A percentile compares a stretch with the other conserved stretches of the same genome.
These are phyloP conservation scores for Panellus pusillus DNA, from an alignment of 768 basidiomycete species.

Conservation along the genomic window DNA sequence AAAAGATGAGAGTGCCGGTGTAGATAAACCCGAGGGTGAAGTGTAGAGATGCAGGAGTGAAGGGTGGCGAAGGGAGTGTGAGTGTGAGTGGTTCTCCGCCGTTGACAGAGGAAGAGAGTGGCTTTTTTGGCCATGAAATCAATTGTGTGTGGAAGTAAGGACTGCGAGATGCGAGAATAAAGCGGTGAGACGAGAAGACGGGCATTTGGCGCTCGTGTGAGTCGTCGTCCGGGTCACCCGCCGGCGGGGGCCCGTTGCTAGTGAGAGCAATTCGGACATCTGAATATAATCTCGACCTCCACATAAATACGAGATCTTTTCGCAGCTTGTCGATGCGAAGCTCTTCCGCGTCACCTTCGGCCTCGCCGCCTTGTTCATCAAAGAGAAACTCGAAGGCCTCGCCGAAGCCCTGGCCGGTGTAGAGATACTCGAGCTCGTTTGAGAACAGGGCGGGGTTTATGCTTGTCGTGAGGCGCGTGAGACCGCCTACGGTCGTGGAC, in stretches of 20 bases:
- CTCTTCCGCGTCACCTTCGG: slow-evolving; percentile 39
- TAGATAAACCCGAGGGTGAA: slow-evolving; percentile 95
- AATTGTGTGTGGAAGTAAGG: slow-evolving; percentile 85
- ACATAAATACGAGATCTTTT: slow-evolving; percentile 95
- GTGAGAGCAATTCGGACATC: slow-evolving; percentile 84
- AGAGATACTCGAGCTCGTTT: slow-evolving; percentile 91
- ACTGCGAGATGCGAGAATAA: slow-evolving; percentile 86
- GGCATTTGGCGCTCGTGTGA: slow-evolving; percentile 53
- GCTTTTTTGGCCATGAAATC: slow-evolving; percentile 55
- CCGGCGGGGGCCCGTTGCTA: slow-evolving; percentile 57
- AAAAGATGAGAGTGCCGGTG: slow-evolving; percentile 91
- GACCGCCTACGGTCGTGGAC: slow-evolving; percentile 39
- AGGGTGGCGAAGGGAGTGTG: slow-evolving; percentile 85
- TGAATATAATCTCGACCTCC: slow-evolving; percentile 91
- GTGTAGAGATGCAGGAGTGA: slow-evolving; percentile 91
- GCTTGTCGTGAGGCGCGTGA: slow-evolving; percentile 64
- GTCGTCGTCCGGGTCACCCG: slow-evolving; percentile 47
- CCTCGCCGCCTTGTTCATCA: slow-evolving; percentile 58
- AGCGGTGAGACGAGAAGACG: slow-evolving; percentile 88
- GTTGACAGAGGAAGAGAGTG: slow-evolving; percentile 11
- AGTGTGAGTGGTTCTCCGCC: slow-evolving; percentile 55
- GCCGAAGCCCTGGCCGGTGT: slow-evolving; percentile 88
- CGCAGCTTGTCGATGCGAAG: slow-evolving; percentile 80
- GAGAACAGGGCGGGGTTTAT: slow-evolving; percentile 82
- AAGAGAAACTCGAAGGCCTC: slow-evolving; percentile 88